Percentiles rank a stretch among this genome's conserved stretches.
phyloP scores from a whole-genome alignment of 208 protist genomes.

The Trypanosomatidae sp. region DNA sequence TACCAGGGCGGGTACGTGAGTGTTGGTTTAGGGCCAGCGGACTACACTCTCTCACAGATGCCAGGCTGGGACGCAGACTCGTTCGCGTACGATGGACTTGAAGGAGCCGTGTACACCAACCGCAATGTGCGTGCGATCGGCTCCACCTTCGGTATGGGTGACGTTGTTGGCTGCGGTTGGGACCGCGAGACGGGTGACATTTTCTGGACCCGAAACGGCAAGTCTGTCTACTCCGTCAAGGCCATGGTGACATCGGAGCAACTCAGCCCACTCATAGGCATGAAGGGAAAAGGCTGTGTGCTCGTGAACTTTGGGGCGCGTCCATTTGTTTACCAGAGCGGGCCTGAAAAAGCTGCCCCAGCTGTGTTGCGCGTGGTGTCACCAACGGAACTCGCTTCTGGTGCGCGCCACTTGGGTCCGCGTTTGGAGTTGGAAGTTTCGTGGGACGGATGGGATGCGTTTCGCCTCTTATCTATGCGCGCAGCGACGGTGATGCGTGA shows the following conservation, averaged over 20 bases:
- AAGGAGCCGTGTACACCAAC: conserved; percentile 73
- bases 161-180: conserved; percentile 90
- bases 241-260: conserved; percentile 17
- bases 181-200: conserved; percentile 46
- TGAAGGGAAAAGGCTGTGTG: conserved; percentile 72
- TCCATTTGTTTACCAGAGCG: conserved; percentile 50
- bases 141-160: conserved; percentile 65
- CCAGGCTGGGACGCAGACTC: conserved; percentile 81
- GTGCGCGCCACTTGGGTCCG: conserved; percentile 1
- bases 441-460: conserved; percentile 74
- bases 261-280: conserved; percentile 72
- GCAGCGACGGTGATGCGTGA: conserved; percentile 49
- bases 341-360: background rate
- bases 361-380: conserved; percentile 9
- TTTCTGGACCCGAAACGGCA: conserved; percentile 90
- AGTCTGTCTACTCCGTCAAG: conserved; percentile 39
- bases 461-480: conserved; percentile 72
- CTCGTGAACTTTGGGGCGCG: conserved; percentile 85
- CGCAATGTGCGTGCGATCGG: conserved; percentile 45
- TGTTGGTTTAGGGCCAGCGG: conserved; percentile 73
- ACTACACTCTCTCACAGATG: conserved; percentile 81
- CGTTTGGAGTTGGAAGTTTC: conserved; percentile 5
- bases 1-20: conserved; percentile 51
- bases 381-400: background rate
- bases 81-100: conserved; percentile 71